Conservation (phyloP, 495 filamentous ascomycete genomes). For the Endocarpon pusillum region DNA sequence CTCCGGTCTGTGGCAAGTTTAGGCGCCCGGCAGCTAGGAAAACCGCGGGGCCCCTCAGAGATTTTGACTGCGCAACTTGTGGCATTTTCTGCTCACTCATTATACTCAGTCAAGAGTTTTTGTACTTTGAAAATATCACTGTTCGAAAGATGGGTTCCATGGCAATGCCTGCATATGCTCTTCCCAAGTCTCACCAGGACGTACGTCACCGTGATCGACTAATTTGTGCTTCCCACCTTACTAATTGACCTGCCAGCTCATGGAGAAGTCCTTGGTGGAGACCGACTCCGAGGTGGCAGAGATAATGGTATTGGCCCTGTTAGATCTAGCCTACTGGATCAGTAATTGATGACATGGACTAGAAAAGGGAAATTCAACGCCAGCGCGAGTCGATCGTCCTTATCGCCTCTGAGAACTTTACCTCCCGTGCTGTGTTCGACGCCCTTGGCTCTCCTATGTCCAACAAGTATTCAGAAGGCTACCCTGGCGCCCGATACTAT, state of each 20-base stretch:
- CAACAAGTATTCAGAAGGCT: conserved; percentile 99
- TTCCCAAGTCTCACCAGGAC: conserved; percentile 74
- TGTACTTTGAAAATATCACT: too few relatives aligned
- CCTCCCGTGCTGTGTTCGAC: conserved; percentile 77
- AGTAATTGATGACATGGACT: background rate
- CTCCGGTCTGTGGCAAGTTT: too few relatives aligned
- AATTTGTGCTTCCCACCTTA: conserved; percentile 1
- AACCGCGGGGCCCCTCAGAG: too few relatives aligned
- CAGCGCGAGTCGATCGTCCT: conserved; percentile 97
- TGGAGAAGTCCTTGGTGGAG: conserved; percentile 72
- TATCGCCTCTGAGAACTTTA: conserved; percentile 89
- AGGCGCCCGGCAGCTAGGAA: too few relatives aligned
- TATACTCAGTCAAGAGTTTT: too few relatives aligned
- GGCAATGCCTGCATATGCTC: conserved; percentile 57
- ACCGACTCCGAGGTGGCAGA: conserved; percentile 79
- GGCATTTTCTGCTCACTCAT: too few relatives aligned
- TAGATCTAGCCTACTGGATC: conserved; percentile 1
- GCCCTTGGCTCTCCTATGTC: conserved; percentile 81
- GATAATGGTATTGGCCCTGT: conserved; percentile 62
- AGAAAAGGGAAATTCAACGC: conserved; percentile 90
- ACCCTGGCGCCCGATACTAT: conserved; percentile 97
- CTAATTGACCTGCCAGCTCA: conserved; percentile 58
- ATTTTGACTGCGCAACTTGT: too few relatives aligned
- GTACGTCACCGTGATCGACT: conserved; percentile 28
- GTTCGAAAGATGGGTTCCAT: conserved; percentile 11